These are phyloP conservation scores for Manihot esculenta DNA, from an alignment of 441 rosid genomes.

Conservation along the genomic window DNA sequence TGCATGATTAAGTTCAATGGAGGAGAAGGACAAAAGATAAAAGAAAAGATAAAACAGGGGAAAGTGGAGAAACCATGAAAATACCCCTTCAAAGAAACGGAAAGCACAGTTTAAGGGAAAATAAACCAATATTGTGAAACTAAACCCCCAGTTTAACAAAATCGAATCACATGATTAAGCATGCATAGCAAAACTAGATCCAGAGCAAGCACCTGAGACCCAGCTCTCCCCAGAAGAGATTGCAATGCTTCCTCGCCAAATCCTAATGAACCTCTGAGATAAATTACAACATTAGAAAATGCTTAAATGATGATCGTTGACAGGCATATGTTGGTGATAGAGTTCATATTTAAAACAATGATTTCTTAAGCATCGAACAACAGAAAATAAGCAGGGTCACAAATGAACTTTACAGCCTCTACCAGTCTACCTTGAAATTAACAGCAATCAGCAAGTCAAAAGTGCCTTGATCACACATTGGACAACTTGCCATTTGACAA, in stretches of 20 bases:
- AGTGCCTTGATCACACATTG: too few relatives aligned
- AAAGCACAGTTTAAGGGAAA: neutral
- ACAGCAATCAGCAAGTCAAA: too few relatives aligned
- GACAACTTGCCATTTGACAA: too few relatives aligned
- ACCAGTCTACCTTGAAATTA: too few relatives aligned
- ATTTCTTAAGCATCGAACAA: too few relatives aligned
- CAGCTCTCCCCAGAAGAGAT: neutral
- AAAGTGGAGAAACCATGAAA: neutral
- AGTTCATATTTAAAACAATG: too few relatives aligned
- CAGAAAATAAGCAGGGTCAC: too few relatives aligned
- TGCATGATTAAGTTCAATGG: neutral
- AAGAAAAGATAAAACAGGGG: neutral
- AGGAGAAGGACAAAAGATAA: neutral
- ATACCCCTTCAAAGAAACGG: neutral
- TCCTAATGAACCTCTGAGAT: conserved; percentile 82
- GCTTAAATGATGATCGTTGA: conserved; percentile 11
- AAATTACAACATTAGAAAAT: conserved; percentile 23
- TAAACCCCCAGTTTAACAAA: neutral
- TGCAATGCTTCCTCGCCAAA: conserved; percentile 61
- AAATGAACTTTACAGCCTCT: too few relatives aligned
- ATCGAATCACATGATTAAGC: neutral
- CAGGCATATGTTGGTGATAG: too few relatives aligned
- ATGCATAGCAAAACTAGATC: neutral
- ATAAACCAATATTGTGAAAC: neutral
- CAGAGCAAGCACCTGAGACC: neutral